These are phyloP conservation scores for Magnolia sinica DNA, from an alignment of 164 flowering plant genomes.

Conservation along the genomic window DNA sequence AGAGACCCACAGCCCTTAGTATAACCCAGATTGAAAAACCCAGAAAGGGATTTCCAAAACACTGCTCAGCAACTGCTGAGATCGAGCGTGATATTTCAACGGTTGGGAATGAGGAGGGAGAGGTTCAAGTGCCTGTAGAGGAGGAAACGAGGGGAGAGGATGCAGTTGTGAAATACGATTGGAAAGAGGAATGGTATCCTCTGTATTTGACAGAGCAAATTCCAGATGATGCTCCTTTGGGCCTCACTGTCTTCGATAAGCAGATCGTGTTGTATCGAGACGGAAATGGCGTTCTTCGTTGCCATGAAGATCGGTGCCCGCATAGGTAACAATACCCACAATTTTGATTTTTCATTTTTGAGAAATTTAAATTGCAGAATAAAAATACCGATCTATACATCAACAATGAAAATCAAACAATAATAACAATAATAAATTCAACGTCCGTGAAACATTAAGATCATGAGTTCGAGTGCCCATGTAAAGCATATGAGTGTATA, in stretches of 20 bases:
- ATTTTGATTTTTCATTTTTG: not conserved
- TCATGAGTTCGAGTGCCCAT: too few species aligned
- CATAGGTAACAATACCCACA: constrained; percentile 55
- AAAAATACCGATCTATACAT: too few species aligned
- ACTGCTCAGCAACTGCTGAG: constrained; percentile 32
- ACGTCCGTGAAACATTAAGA: not conserved
- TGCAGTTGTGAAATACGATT: constrained; percentile 57
- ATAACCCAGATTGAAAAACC: constrained; percentile 6
- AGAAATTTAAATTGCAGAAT: not conserved
- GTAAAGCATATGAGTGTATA: too few species aligned
- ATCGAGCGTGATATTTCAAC: constrained; percentile 15
- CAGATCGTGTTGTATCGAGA: constrained; percentile 76
- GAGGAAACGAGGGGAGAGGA: constrained; percentile 34
- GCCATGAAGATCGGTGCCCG: constrained; percentile 84
- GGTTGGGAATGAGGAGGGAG: constrained; percentile 25
- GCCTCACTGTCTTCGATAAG: constrained; percentile 78
- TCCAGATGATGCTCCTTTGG: constrained; percentile 91
- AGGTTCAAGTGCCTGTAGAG: constrained; percentile 26
- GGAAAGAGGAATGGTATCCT: constrained; percentile 97
- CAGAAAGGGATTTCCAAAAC: constrained; percentile 2
- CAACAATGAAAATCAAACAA: too few species aligned
- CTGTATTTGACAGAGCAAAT: constrained; percentile 69
- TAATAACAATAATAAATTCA: too few species aligned
- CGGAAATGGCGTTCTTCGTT: constrained; percentile 59
- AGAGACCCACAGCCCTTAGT: not conserved